These are phyloP conservation scores for Cladorrhinum sp. DNA, from an alignment of 2,329 filamentous ascomycete genomes.

Conservation along the genomic window DNA sequence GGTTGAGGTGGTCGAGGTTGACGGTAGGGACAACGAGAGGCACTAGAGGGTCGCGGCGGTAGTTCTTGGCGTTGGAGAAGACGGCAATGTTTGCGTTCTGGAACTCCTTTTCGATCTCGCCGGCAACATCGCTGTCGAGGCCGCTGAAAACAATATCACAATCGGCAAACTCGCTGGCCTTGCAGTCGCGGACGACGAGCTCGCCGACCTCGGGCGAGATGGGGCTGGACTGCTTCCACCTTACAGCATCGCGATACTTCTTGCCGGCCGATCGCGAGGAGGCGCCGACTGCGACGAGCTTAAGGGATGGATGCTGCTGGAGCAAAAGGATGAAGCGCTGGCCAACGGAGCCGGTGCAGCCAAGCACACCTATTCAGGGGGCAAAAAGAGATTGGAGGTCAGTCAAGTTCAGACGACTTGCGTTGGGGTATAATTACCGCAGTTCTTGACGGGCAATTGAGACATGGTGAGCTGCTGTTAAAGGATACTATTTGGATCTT, in stretches of 20 bases:
- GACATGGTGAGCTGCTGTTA: conserved; percentile 25
- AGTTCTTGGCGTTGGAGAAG: conserved; percentile 98
- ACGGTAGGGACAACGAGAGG: conserved; percentile 94
- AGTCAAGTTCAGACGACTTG: conserved; percentile 15
- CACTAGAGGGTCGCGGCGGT: conserved; percentile 84
- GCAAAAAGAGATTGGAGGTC: conserved; percentile 1
- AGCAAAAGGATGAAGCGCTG: conserved; percentile 94
- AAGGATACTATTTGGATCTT: background rate
- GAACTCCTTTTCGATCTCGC: conserved; percentile 90
- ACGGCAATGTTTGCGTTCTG: conserved; percentile 82
- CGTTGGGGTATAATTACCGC: conserved; percentile 40
- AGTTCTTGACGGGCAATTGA: conserved; percentile 57
- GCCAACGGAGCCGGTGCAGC: conserved; percentile 90
- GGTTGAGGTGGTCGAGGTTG: conserved; percentile 80
- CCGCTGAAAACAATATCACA: conserved; percentile 94
- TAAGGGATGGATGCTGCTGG: conserved; percentile 80
- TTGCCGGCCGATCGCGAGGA: conserved; percentile 88
- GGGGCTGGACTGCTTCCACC: conserved; percentile 87
- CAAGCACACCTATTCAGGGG: conserved; percentile 64
- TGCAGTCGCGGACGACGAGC: conserved; percentile 82
- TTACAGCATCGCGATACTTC: conserved; percentile 89
- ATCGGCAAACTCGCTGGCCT: conserved; percentile 75
- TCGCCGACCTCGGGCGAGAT: conserved; percentile 73
- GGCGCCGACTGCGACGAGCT: conserved; percentile 84
- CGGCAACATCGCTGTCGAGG: conserved; percentile 87